A percentile compares a stretch with the other conserved stretches of the same genome.
These are phyloP conservation scores for Chytriomyces confervae DNA, from an alignment of 192 early-diverging fungal genomes.

Conservation along the genomic window DNA sequence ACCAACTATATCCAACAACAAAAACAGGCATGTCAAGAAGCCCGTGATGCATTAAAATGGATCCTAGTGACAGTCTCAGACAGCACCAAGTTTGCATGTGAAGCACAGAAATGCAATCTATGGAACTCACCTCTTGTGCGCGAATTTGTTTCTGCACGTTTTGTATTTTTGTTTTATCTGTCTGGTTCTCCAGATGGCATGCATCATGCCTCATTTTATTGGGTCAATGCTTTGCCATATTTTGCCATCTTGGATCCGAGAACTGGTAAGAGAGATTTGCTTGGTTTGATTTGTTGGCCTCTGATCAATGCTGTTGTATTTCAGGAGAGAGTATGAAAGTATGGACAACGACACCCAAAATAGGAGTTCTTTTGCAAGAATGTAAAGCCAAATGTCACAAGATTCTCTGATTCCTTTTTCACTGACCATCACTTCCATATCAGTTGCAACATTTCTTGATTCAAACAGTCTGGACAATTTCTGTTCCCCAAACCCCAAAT, in stretches of 20 bases:
- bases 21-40: slow-evolving; percentile 67
- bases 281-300: slow-evolving; percentile 3
- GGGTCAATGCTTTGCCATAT: too few species aligned
- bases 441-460: too few species aligned
- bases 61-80: slow-evolving; percentile 66
- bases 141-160: too few species aligned
- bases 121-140: too few species aligned
- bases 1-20: neutral
- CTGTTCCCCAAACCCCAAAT: slow-evolving; percentile 27
- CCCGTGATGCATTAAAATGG: slow-evolving; percentile 79
- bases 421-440: too few species aligned
- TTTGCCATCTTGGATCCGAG: too few species aligned
- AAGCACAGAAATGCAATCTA: too few species aligned
- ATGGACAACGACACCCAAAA: too few species aligned
- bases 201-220: slow-evolving; percentile 49
- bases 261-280: slow-evolving; percentile 16
- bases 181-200: slow-evolving; percentile 71
- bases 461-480: too few species aligned
- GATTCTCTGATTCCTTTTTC: too few species aligned
- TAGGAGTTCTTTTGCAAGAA: too few species aligned
- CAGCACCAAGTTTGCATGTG: slow-evolving; percentile 70
- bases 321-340: too few species aligned
- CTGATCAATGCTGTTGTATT: neutral
- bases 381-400: neutral
- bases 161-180: slow-evolving; percentile 7